Percentiles rank a stretch among this genome's conserved stretches.
phyloP scores from a whole-genome alignment of 2,329 filamentous ascomycete genomes.

The Claviceps sp. region DNA sequence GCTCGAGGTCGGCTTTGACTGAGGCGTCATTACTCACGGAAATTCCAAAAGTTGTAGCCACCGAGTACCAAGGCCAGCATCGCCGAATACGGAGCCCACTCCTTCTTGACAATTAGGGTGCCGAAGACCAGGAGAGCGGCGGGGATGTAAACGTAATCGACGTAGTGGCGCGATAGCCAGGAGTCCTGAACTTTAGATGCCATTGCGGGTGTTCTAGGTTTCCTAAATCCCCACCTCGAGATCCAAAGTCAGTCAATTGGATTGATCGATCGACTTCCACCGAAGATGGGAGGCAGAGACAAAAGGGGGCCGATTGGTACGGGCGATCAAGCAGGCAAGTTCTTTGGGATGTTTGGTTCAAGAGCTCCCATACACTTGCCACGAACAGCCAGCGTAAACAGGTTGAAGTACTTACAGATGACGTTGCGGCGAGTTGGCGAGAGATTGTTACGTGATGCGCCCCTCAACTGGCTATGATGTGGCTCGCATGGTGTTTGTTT shows the following conservation, averaged over 20 bases:
- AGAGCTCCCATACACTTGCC: background rate
- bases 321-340: background rate
- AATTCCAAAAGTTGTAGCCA: conserved; percentile 56
- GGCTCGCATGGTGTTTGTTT: background rate
- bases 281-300: background rate
- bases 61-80: conserved; percentile 52
- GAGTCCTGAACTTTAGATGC: conserved; percentile 15
- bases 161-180: conserved; percentile 44
- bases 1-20: background rate
- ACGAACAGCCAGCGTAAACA: background rate
- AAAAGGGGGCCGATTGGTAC: background rate
- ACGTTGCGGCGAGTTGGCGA: background rate
- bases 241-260: background rate
- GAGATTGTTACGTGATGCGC: background rate
- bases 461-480: conserved; percentile 1
- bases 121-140: conserved; percentile 66
- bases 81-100: conserved; percentile 61
- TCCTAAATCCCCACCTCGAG: background rate
- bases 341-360: background rate
- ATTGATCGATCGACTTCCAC: background rate
- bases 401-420: background rate
- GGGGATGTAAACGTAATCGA: conserved; percentile 75
- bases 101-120: conserved; percentile 62
- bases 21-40: conserved; percentile 40
- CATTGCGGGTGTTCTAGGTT: conserved; percentile 10